Conservation (phyloP, 495 filamentous ascomycete species). For the Lepraria neglecta region DNA sequence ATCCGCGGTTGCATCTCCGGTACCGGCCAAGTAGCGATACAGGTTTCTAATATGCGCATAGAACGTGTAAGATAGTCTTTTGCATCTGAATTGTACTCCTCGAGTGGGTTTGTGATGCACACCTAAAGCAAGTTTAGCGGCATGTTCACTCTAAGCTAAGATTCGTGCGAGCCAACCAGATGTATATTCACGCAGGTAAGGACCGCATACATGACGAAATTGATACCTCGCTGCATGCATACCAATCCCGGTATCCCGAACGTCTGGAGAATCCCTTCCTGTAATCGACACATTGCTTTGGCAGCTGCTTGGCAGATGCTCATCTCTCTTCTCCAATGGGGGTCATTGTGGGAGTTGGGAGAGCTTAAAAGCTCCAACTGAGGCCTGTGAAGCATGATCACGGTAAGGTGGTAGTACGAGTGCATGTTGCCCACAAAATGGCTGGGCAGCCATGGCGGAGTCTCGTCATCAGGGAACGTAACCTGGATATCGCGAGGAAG, state of each 20-base stretch:
- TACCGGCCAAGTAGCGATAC: constrained; percentile 79
- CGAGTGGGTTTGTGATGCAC: constrained; percentile 89
- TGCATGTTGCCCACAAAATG: constrained; percentile 92
- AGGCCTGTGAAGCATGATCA: constrained; percentile 84
- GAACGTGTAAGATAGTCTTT: constrained; percentile 89
- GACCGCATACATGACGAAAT: constrained; percentile 88
- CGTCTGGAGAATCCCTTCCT: constrained; percentile 72
- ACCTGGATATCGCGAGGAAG: constrained; percentile 77
- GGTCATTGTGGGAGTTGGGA: constrained; percentile 62
- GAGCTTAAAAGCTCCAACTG: constrained; percentile 75
- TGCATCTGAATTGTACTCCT: constrained; percentile 76
- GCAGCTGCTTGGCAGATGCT: constrained; percentile 78
- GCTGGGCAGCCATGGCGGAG: constrained; percentile 77
- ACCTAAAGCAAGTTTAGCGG: constrained; percentile 50
- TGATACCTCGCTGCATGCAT: constrained; percentile 92
- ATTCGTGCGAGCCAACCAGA: constrained; percentile 55
- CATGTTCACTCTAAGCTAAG: neutral
- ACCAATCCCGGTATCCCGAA: constrained; percentile 77
- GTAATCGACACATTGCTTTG: constrained; percentile 81
- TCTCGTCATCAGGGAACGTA: constrained; percentile 69
- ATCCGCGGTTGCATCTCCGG: constrained; percentile 89
- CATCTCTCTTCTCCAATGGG: constrained; percentile 85
- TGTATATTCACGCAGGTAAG: constrained; percentile 94
- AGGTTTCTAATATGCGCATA: constrained; percentile 90
- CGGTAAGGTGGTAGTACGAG: constrained; percentile 80